Base-by-base conservation (phyloP, 1,284 basidiomycete genomes). In the Exsudoporus floridanus region DNA sequence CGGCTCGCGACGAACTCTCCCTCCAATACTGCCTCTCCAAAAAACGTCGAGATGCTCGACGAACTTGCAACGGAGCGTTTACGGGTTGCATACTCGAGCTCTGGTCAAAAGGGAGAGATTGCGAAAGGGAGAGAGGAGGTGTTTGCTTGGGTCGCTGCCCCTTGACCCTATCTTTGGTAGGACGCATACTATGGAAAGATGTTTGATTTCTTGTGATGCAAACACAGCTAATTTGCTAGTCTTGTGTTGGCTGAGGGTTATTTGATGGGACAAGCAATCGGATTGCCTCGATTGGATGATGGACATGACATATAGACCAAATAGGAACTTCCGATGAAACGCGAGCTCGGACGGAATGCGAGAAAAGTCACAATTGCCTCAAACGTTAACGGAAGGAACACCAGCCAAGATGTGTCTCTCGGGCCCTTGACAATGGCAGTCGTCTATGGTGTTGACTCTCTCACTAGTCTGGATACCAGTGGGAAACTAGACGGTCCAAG, bases 51-150 rank as follows among this genome's bases (percentile, higher is more conserved):
- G 3, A 23, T 23, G 5, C 23, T 23, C 5, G 23, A 23, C 54
- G 82, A 86, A 60, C 74, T 92, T 7, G 84, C 89, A 1, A 88
- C 86, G 5, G 87, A 92, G 63, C 73, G 83, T 10, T 71, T 92
- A 27, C 72, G 84, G 28, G 78, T 77, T 3, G 77, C 78, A 0
- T 86, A 87, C 60, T 65, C 72, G 47, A 72, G 66, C n/a, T 52
- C 64, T 19, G 70, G 67, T 2, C 54, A 56, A 48, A 64, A 64
- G 46, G 70, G 70, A 3, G 64, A 59, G 33, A 70, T 72, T 31
- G 67, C 70, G 8, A 52, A 67, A 34, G 67, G 70, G 40, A 63
- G 70, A 33, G 66, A 69, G 5, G 69, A 69, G 31, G 65, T 71
- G 35, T 72, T 69, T 52, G 57, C 56, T 2, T 69, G 70, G 67